Evolutionary conservation across 495 filamentous ascomycete species (phyloP).

Genomic region (Aspergillus funiculosus): DNA sequence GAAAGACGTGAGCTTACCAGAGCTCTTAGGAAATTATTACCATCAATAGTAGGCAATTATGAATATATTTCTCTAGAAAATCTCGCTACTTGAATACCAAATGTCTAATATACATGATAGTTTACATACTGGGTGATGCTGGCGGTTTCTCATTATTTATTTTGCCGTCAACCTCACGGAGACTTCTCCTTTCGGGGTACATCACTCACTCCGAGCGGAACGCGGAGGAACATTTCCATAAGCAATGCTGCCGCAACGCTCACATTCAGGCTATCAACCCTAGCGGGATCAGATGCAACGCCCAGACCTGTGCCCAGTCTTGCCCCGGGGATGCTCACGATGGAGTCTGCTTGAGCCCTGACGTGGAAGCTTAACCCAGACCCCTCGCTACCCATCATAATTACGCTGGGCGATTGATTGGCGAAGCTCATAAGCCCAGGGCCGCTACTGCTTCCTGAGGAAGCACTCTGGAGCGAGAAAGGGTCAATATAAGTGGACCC

Average conservation of each 20-base stretch:
- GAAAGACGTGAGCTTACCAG: too few relatives aligned
- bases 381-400: constrained; percentile 81
- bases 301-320: constrained; percentile 30
- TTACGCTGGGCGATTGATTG: constrained; percentile 56
- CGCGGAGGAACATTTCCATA: constrained; percentile 56
- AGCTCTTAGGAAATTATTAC: too few relatives aligned
- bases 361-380: constrained; percentile 61
- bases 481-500: constrained; percentile 25
- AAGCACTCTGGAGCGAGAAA: constrained; percentile 1
- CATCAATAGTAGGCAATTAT: too few relatives aligned
- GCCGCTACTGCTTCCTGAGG: background rate
- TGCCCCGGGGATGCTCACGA: constrained; percentile 49
- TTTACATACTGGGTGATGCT: too few relatives aligned
- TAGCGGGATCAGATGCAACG: constrained; percentile 35
- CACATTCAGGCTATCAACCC: constrained; percentile 78
- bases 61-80: too few relatives aligned
- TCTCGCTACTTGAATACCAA: too few relatives aligned
- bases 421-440: constrained; percentile 24
- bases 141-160: too few relatives aligned
- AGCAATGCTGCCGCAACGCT: constrained; percentile 76
- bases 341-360: constrained; percentile 55
- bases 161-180: too few relatives aligned
- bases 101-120: too few relatives aligned
- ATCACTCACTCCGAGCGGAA: constrained; percentile 33
- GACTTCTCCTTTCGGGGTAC: constrained; percentile 14